Percentiles rank a stretch among this genome's conserved stretches.
Conservation (phyloP, 2,329 filamentous ascomycete species). For the Colletotrichum echinochloae region DNA sequence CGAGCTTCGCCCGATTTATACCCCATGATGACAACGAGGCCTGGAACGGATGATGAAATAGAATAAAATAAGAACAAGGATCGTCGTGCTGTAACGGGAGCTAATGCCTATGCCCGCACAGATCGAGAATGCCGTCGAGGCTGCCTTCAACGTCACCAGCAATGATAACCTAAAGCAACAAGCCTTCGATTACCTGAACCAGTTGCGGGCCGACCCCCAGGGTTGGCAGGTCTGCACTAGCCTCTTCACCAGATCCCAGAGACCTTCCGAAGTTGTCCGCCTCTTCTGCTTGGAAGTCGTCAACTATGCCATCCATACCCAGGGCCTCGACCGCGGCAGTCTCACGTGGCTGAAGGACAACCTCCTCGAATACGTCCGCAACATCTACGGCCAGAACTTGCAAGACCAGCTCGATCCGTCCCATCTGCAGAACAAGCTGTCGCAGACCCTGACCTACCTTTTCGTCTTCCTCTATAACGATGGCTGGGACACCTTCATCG, state of each 20-base stretch:
- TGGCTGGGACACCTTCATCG: conserved; percentile 90
- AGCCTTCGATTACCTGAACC: conserved; percentile 83
- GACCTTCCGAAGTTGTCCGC: conserved; percentile 84
- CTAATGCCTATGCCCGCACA: conserved; percentile 53
- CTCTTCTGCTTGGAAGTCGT: conserved; percentile 92
- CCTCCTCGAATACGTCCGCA: conserved; percentile 82
- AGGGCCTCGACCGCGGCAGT: conserved; percentile 78
- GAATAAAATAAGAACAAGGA: background rate
- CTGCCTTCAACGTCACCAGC: conserved; percentile 86
- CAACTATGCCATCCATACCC: conserved; percentile 88
- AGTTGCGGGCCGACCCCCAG: conserved; percentile 83
- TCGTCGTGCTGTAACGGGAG: background rate
- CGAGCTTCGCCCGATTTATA: conserved; percentile 20
- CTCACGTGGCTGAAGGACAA: conserved; percentile 83
- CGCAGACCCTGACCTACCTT: conserved; percentile 93
- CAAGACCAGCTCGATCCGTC: conserved; percentile 74
- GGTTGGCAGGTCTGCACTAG: conserved; percentile 91
- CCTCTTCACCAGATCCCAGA: conserved; percentile 84
- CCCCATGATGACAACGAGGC: background rate
- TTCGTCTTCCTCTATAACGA: conserved; percentile 89
- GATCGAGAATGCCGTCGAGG: conserved; percentile 96
- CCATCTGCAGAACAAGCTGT: conserved; percentile 94
- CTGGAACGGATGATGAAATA: background rate
- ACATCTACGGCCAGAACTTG: conserved; percentile 74
- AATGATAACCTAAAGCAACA: conserved; percentile 81